phyloP scores from a whole-genome alignment of 345 rosid species.

The Citrus cavaleriei region DNA sequence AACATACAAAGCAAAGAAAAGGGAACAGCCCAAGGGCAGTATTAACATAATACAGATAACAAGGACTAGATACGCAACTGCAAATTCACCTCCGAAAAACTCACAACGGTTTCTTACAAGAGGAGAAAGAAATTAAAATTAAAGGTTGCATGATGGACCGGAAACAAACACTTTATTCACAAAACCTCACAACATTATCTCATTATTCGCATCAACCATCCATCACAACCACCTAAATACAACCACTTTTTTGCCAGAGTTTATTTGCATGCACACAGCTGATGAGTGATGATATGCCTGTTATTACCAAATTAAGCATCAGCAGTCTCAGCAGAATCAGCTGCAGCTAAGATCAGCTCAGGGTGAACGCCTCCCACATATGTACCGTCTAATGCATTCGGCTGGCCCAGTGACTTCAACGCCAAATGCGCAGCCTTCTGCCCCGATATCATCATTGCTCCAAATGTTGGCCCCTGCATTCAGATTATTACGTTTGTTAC shows the following conservation, averaged over 20 bases:
- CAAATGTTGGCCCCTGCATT: slow-evolving; percentile 88
- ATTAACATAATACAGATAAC: too few species aligned
- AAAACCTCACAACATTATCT: background rate
- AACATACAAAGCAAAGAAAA: too few species aligned
- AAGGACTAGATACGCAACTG: background rate
- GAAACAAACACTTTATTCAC: background rate
- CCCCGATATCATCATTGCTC: slow-evolving; percentile 97
- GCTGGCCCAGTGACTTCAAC: slow-evolving; percentile 61
- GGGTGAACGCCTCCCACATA: slow-evolving; percentile 38
- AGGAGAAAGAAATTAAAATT: background rate
- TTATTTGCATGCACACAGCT: background rate
- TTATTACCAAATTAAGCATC: slow-evolving; percentile 38
- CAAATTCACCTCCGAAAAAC: background rate
- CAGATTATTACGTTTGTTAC: background rate
- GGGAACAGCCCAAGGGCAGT: too few species aligned
- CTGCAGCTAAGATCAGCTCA: slow-evolving; percentile 68
- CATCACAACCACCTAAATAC: background rate
- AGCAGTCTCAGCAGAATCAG: slow-evolving; percentile 50
- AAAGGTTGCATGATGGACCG: background rate
- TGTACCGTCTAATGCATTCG: slow-evolving; percentile 66
- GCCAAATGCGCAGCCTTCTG: slow-evolving; percentile 95
- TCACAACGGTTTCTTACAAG: background rate
- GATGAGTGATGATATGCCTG: too few species aligned
- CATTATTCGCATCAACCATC: background rate
- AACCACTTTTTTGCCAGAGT: background rate